Evolutionary conservation across 768 basidiomycete genomes (phyloP).

Genomic region (Kwoniella mangroviensis): DNA sequence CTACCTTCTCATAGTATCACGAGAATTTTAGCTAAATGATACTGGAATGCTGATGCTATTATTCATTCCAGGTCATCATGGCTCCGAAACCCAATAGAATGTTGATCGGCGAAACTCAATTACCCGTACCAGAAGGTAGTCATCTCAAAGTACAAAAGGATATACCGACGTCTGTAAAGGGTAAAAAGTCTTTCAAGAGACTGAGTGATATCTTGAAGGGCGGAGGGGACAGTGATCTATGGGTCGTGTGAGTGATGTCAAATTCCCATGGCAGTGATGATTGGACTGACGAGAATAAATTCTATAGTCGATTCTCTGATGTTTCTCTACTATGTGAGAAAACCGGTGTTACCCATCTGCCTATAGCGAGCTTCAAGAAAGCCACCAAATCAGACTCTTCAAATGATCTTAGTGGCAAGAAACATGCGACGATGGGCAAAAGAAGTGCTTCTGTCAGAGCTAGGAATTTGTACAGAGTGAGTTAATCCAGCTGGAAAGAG

Average conservation of each 20-base stretch:
- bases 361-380: slow-evolving; percentile 39
- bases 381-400: slow-evolving; percentile 61
- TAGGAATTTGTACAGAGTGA: slow-evolving; percentile 79
- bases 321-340: slow-evolving; percentile 90
- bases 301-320: slow-evolving; percentile 84
- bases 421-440: slow-evolving; percentile 77
- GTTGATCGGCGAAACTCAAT: slow-evolving; percentile 72
- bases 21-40: too few relatives aligned
- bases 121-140: slow-evolving; percentile 55
- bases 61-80: slow-evolving; percentile 63
- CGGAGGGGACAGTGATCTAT: slow-evolving; percentile 74
- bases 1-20: too few relatives aligned
- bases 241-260: slow-evolving; percentile 82
- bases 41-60: neutral
- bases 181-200: slow-evolving; percentile 85
- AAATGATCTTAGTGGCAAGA: slow-evolving; percentile 67
- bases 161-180: slow-evolving; percentile 63
- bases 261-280: too few relatives aligned
- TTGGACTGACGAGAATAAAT: too few relatives aligned
- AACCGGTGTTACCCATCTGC: slow-evolving; percentile 75
- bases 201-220: slow-evolving; percentile 82
- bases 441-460: slow-evolving; percentile 77
- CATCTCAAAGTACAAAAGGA: slow-evolving; percentile 19
- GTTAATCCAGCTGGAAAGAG: neutral
- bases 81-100: slow-evolving; percentile 86